Percentiles rank a stretch among this genome's conserved stretches.
Evolutionary conservation across 164 flowering plant species (phyloP).

Genomic region (Vitis riparia): DNA sequence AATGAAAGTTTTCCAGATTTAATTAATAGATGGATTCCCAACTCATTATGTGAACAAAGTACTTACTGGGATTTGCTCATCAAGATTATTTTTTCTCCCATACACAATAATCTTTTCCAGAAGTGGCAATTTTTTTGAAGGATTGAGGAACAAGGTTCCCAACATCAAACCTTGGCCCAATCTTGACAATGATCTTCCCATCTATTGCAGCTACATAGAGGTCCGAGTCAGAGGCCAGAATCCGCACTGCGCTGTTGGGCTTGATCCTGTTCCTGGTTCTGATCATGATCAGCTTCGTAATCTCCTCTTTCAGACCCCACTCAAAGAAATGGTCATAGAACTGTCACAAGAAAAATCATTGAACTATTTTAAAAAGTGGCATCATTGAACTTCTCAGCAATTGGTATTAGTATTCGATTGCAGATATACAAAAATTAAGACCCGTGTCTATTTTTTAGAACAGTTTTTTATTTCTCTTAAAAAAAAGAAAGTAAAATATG

Average conservation of each 20-base stretch:
- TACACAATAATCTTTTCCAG: slow-evolving; percentile 62
- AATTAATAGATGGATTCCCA: too few relatives aligned
- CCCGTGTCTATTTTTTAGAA: too few relatives aligned
- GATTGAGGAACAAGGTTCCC: slow-evolving; percentile 58
- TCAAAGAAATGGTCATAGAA: slow-evolving; percentile 82
- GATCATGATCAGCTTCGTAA: slow-evolving; percentile 39
- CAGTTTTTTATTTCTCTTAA: too few relatives aligned
- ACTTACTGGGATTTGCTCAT: too few relatives aligned
- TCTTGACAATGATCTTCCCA: slow-evolving; percentile 54
- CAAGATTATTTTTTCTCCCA: slow-evolving; percentile 45
- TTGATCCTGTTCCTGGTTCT: slow-evolving; percentile 54
- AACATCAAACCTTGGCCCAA: slow-evolving; percentile 59
- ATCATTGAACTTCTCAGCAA: too few relatives aligned
- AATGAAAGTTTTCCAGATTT: too few relatives aligned
- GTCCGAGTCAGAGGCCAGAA: slow-evolving; percentile 59
- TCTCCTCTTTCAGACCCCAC: slow-evolving; percentile 65
- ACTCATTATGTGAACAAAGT: too few relatives aligned
- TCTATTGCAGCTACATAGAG: slow-evolving; percentile 64
- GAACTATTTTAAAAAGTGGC: too few relatives aligned
- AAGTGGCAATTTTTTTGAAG: slow-evolving; percentile 39
- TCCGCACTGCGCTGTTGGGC: slow-evolving; percentile 40
- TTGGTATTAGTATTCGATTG: too few relatives aligned
- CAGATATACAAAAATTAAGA: too few relatives aligned
- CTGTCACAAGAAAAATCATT: slow-evolving; percentile 36
- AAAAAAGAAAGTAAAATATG: too few relatives aligned